A percentile compares a stretch with the other conserved stretches of the same genome.
Evolutionary conservation across 2,329 filamentous ascomycete genomes (phyloP).

Genomic region (Penicillium sp.): DNA sequence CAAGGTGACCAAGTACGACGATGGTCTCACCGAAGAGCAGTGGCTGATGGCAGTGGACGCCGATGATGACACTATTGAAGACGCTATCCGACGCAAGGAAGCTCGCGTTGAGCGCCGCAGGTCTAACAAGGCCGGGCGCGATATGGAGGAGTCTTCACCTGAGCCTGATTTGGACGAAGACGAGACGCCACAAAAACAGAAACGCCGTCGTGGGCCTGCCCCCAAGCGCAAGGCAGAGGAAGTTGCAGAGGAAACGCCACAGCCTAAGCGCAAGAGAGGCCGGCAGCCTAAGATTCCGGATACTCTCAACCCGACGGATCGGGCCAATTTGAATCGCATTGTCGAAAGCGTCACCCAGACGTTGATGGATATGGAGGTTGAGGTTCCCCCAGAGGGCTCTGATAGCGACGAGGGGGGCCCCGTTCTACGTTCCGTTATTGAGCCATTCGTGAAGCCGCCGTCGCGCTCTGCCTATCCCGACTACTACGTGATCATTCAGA

Average conservation of each 20-base stretch:
- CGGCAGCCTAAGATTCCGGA: constrained; percentile 67
- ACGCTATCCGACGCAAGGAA: constrained; percentile 84
- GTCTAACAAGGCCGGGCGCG: constrained; percentile 66
- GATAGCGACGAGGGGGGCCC: constrained; percentile 52
- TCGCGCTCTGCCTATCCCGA: constrained; percentile 87
- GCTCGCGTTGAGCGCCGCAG: constrained; percentile 77
- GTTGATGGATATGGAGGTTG: constrained; percentile 79
- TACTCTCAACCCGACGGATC: constrained; percentile 64
- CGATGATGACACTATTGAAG: constrained; percentile 90
- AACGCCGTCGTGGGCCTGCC: constrained; percentile 71
- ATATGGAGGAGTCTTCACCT: constrained; percentile 60
- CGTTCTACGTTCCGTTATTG: constrained; percentile 76
- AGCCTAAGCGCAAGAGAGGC: constrained; percentile 71
- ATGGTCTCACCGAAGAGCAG: constrained; percentile 96
- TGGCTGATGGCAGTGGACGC: constrained; percentile 98
- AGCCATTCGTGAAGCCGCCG: constrained; percentile 87
- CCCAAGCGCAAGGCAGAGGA: constrained; percentile 87
- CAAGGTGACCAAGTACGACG: constrained; percentile 91
- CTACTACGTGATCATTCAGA: constrained; percentile 90
- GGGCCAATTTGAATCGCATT: constrained; percentile 73
- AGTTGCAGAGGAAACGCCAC: constrained; percentile 70
- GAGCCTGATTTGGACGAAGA: constrained; percentile 72
- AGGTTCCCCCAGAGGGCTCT: constrained; percentile 53
- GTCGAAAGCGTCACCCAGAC: constrained; percentile 72
- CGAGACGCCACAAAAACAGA: constrained; percentile 72